A percentile compares a stretch with the other conserved stretches of the same genome.
These are phyloP conservation scores for Arabis alpina DNA, from an alignment of 345 rosid species.

Conservation along the genomic window DNA sequence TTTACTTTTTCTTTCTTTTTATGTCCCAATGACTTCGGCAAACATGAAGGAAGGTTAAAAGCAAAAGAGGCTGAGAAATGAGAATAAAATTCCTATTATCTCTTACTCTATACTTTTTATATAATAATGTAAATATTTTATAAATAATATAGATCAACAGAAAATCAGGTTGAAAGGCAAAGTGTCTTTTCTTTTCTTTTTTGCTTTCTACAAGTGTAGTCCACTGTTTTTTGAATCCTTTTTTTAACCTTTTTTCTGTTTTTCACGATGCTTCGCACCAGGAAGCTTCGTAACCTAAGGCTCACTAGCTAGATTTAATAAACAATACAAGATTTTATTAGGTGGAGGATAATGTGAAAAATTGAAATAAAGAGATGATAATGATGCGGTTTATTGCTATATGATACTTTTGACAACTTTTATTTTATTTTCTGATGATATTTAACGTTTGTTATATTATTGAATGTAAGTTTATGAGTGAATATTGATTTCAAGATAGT, in stretches of 20 bases:
- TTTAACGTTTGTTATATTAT: too few relatives aligned
- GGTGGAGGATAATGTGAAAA: too few relatives aligned
- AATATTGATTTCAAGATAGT: too few relatives aligned
- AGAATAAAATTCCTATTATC: constrained; percentile 28
- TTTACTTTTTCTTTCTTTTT: constrained; percentile 17
- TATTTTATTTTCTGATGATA: too few relatives aligned
- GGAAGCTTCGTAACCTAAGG: constrained; percentile 22
- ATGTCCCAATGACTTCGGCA: constrained; percentile 32
- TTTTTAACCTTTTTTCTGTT: not conserved
- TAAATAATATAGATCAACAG: not conserved
- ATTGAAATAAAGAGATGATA: too few relatives aligned
- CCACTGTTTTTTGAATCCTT: constrained; percentile 23
- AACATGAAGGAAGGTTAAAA: constrained; percentile 34
- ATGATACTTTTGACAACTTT: too few relatives aligned
- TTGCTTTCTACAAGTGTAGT: constrained; percentile 23
- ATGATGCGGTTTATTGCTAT: too few relatives aligned
- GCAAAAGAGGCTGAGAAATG: constrained; percentile 13
- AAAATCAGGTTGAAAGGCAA: constrained; percentile 41
- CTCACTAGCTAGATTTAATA: not conserved
- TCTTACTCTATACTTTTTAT: constrained; percentile 12
- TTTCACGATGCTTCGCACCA: constrained; percentile 26
- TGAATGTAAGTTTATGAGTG: too few relatives aligned
- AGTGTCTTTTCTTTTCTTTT: constrained; percentile 12
- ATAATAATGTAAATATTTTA: not conserved
- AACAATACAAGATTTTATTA: not conserved